These are phyloP conservation scores for Aureobasidium sp. DNA, from an alignment of 2,329 filamentous ascomycete genomes.

Conservation along the genomic window DNA sequence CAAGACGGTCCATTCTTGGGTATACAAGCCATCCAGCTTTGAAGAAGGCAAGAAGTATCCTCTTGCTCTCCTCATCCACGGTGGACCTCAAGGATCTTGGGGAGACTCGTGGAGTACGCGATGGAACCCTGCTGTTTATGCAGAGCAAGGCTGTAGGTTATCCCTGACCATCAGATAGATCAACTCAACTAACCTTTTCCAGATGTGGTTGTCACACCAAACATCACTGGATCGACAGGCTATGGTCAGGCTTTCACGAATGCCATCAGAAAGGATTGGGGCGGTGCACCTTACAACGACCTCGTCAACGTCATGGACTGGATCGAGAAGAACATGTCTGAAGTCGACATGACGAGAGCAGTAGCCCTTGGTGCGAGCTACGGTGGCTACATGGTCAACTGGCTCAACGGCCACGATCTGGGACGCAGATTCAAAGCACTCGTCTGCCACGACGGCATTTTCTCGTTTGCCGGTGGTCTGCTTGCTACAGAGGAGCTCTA, in stretches of 20 bases:
- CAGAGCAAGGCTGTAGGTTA: conserved; percentile 64
- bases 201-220: conserved; percentile 69
- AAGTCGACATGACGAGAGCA: conserved; percentile 61
- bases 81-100: conserved; percentile 75
- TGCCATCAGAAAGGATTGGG: conserved; percentile 75
- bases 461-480: conserved; percentile 46
- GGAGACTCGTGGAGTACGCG: conserved; percentile 68
- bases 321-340: conserved; percentile 57
- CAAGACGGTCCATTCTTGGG: conserved; percentile 63
- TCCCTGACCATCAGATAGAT: not conserved
- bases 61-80: conserved; percentile 72
- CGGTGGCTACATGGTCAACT: conserved; percentile 75
- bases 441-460: conserved; percentile 82
- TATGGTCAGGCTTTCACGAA: conserved; percentile 74
- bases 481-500: conserved; percentile 46
- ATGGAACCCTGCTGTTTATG: conserved; percentile 82
- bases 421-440: conserved; percentile 81
- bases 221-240: conserved; percentile 75
- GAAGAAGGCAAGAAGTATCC: conserved; percentile 67
- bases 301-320: conserved; percentile 72
- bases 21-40: conserved; percentile 59
- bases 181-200: not conserved
- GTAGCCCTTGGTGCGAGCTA: conserved; percentile 71
- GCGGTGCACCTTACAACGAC: conserved; percentile 76
- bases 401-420: conserved; percentile 82